phyloP scores from a whole-genome alignment of 805 yeast species.

The Grigorovia jiainica region DNA sequence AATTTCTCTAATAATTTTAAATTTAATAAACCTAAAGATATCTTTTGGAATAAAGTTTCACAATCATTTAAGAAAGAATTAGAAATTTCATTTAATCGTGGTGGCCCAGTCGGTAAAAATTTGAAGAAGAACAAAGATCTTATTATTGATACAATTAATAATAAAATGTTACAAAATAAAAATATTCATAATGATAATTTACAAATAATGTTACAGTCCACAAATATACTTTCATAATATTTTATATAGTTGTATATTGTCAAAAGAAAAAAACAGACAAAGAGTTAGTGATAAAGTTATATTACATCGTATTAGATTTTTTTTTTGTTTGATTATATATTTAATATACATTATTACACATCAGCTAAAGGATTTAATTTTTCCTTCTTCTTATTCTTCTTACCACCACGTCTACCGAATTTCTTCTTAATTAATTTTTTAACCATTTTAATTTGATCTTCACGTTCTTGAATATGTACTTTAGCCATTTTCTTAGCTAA shows the following conservation, averaged over 20 bases:
- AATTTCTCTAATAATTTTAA: not conserved
- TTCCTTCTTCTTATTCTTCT: constrained; percentile 24
- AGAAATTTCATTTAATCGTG: constrained; percentile 25
- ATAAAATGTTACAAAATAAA: constrained; percentile 11
- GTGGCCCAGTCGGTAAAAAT: constrained; percentile 30
- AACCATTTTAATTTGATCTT: constrained; percentile 13
- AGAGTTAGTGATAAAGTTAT: not conserved
- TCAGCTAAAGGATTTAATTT: constrained; percentile 13
- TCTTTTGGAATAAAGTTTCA: constrained; percentile 23
- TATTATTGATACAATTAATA: constrained; percentile 14
- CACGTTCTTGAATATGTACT: constrained; percentile 18
- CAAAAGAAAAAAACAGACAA: not conserved
- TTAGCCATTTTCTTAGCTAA: constrained; percentile 18
- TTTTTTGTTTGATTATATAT: not conserved
- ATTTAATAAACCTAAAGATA: constrained; percentile 17
- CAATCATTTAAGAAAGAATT: constrained; percentile 22
- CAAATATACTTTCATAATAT: constrained; percentile 9
- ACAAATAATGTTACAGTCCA: constrained; percentile 15
- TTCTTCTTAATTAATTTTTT: constrained; percentile 25
- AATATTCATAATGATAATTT: constrained; percentile 8
- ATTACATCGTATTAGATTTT: too few relatives aligned
- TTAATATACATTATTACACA: constrained; percentile 8
- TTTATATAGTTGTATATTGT: not conserved
- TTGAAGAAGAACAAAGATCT: constrained; percentile 15
- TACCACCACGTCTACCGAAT: constrained; percentile 30